phyloP scores from a whole-genome alignment of 2,329 filamentous ascomycete genomes.

The Teratosphaeria pseudoeucalypti region DNA sequence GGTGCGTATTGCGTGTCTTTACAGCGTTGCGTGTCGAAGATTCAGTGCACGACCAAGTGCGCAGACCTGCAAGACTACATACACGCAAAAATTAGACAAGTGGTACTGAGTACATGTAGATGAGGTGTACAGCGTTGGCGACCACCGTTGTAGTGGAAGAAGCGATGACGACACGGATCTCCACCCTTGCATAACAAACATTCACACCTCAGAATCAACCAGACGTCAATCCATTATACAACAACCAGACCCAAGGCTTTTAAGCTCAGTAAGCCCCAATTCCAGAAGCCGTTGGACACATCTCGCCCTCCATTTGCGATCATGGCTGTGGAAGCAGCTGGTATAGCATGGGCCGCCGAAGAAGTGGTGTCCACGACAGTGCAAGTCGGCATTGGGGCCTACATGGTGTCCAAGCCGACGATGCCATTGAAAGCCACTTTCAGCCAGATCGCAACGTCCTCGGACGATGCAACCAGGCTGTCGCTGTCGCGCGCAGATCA shows the following conservation, averaged over 20 bases:
- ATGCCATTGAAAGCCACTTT: conserved; percentile 34
- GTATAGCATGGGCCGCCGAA: conserved; percentile 29
- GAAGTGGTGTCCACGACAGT: conserved; percentile 30
- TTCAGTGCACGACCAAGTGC: too few species aligned
- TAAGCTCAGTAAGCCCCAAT: not conserved
- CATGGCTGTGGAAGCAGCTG: conserved; percentile 32
- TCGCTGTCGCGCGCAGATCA: conserved; percentile 27
- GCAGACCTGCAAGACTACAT: too few species aligned
- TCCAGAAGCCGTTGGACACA: not conserved
- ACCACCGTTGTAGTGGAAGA: not conserved
- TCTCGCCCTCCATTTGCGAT: not conserved
- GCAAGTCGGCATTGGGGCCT: conserved; percentile 31
- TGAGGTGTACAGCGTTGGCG: not conserved
- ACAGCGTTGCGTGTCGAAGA: too few species aligned
- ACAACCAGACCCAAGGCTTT: not conserved
- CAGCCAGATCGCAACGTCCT: conserved; percentile 29
- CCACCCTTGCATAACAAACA: not conserved
- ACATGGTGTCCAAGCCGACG: conserved; percentile 33
- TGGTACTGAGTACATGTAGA: too few species aligned
- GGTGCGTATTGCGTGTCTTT: not conserved
- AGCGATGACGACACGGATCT: not conserved
- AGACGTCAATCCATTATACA: not conserved
- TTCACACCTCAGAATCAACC: not conserved
- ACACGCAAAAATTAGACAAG: too few species aligned
- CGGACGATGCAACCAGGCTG: conserved; percentile 25